Base-by-base conservation (phyloP, 2,329 filamentous ascomycete species). In the Aspergillus piperis region DNA sequence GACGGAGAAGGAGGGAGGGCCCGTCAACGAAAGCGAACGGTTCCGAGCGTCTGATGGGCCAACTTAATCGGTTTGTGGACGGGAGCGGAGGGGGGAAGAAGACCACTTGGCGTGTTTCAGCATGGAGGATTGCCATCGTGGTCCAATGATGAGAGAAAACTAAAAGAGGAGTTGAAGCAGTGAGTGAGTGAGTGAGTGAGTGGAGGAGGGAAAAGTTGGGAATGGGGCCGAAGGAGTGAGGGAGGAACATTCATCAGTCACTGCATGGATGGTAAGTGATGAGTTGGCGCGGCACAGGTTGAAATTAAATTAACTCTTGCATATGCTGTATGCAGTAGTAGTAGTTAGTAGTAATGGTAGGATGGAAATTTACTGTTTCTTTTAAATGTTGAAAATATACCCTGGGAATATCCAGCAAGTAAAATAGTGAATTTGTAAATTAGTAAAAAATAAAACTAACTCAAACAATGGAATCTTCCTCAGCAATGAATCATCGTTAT, bases 31-130 rank as follows among this genome's bases (percentile, higher is more conserved):
- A 25, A 27, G 41, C 41, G 41, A 44, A 44, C 41, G 17, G 41
- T 44, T 44, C 41, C 41, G 41, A 44, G 41, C 41, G 41, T 44
- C 41, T 44, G 41, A 44, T 44, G 41, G 41, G 41, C 27, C 25
- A 50, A 50, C 47, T 30, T 30, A 50, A 50, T 50, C 47, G 47
- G 25, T 27, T 27, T 50, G 25, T 17, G 25, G 25, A 50, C 47
- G 47, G 47, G 47, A 30, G 47, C 27, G 47, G 47, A 27, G 25
- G 25, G 25, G 25, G 7, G 7, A 27, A 7, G 32, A 5, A 27
- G 47, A 27, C 47, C 47, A 50, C 47, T 50, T 50, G 47, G 47
- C n/a, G 47, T 30, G 47, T 50, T 50, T 50, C 47, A 50, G 47
- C 23, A n/a, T 27, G 47, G 47, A 32, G 23, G 23, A 50, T 44